These are phyloP conservation scores for Atalantia buxifolia DNA, from an alignment of 345 rosid genomes.

Conservation along the genomic window DNA sequence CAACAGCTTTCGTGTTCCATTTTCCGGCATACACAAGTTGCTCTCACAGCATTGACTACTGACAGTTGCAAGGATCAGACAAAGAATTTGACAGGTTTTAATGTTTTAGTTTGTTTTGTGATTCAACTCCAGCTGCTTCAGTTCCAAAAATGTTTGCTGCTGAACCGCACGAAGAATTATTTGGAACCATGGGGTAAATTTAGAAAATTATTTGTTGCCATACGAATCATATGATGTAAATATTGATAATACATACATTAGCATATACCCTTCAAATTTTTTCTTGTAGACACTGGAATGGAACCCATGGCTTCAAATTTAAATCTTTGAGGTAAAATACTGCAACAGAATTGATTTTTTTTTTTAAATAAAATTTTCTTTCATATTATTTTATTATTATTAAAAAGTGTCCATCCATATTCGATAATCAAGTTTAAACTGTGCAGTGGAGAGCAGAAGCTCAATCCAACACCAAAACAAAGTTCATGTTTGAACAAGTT, in stretches of 20 bases:
- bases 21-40: background rate
- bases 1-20: background rate
- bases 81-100: background rate
- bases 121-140: background rate
- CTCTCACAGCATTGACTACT: background rate
- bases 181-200: background rate
- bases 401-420: background rate
- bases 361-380: background rate
- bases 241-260: background rate
- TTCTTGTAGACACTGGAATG: background rate
- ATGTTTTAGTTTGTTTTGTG: background rate
- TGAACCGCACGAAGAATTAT: background rate
- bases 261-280: too few species aligned
- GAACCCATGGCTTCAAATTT: background rate
- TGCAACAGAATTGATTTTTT: too few species aligned
- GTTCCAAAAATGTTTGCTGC: background rate
- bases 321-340: background rate
- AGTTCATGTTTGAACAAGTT: background rate
- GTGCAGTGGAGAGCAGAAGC: background rate
- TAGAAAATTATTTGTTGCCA: background rate
- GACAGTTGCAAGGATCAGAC: background rate
- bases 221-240: background rate
- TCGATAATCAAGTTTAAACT: background rate
- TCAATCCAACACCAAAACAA: background rate
- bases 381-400: background rate